Evolutionary conservation across 495 filamentous ascomycete species (phyloP).

Genomic region (Penicillium turbatum): DNA sequence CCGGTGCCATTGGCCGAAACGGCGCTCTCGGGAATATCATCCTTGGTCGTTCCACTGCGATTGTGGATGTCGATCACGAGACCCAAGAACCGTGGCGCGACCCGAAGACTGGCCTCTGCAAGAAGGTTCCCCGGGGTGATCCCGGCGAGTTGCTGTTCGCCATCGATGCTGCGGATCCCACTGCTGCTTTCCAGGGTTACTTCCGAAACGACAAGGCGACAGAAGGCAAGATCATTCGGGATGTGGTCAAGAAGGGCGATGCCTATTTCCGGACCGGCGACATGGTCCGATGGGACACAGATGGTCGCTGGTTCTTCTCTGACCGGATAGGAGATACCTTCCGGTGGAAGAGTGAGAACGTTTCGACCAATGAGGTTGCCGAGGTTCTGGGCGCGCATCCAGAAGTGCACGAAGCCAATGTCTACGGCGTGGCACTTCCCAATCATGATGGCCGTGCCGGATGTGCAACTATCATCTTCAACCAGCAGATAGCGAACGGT

Average conservation of each 20-base stretch:
- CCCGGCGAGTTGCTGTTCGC: constrained; percentile 77
- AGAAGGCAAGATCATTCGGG: constrained; percentile 68
- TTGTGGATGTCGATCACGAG: constrained; percentile 70
- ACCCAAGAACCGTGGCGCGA: constrained; percentile 68
- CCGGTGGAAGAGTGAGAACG: constrained; percentile 94
- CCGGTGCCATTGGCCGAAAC: constrained; percentile 78
- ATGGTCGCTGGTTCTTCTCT: constrained; percentile 77
- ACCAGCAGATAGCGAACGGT: constrained; percentile 37
- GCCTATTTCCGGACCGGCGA: constrained; percentile 86
- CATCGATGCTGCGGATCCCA: constrained; percentile 62
- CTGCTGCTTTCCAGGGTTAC: constrained; percentile 77
- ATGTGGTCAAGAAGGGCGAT: constrained; percentile 78
- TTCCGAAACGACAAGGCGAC: constrained; percentile 73
- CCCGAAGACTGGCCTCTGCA: constrained; percentile 68
- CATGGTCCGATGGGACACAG: constrained; percentile 63
- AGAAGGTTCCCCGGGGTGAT: constrained; percentile 53
- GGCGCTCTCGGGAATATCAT: constrained; percentile 58
- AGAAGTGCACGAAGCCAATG: constrained; percentile 71
- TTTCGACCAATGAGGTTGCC: constrained; percentile 74
- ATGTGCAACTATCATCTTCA: constrained; percentile 66
- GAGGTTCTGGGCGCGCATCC: constrained; percentile 66
- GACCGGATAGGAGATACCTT: constrained; percentile 94
- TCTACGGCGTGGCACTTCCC: constrained; percentile 81
- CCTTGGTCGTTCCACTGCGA: constrained; percentile 43
- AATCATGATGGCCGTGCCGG: constrained; percentile 84